Evolutionary conservation across 2,329 filamentous ascomycete genomes (phyloP).

Genomic region (Scolecobasidium constrictum): DNA sequence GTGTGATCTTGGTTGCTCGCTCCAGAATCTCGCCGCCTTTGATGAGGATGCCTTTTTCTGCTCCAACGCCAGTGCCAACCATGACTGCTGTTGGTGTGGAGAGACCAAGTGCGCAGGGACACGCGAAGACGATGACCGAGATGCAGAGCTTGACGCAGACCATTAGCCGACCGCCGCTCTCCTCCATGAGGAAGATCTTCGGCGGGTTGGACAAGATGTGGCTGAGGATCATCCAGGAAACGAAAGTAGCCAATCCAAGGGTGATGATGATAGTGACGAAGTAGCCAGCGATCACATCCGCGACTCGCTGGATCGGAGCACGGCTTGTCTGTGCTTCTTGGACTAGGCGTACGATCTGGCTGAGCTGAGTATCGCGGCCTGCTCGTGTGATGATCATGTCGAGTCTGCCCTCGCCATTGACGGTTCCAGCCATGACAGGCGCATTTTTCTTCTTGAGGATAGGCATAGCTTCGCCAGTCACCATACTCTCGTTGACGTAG

Average conservation of each 20-base stretch:
- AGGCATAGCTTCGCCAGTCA: constrained; percentile 93
- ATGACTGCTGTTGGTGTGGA: constrained; percentile 96
- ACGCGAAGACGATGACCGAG: constrained; percentile 96
- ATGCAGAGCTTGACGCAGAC: constrained; percentile 96
- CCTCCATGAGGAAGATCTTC: constrained; percentile 68
- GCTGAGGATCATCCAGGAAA: constrained; percentile 89
- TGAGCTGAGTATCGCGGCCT: constrained; percentile 90
- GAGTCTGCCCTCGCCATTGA: constrained; percentile 84
- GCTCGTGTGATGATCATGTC: constrained; percentile 90
- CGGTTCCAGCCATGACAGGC: constrained; percentile 79
- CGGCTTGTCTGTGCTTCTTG: constrained; percentile 92
- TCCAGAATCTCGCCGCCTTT: constrained; percentile 92
- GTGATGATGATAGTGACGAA: constrained; percentile 85
- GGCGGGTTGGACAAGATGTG: constrained; percentile 78
- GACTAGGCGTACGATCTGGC: constrained; percentile 96
- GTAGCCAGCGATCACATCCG: constrained; percentile 82
- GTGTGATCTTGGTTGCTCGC: constrained; percentile 77
- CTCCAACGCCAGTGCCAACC: constrained; percentile 96
- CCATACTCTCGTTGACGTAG: constrained; percentile 96
- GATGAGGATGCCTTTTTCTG: constrained; percentile 92
- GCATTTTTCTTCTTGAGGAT: constrained; percentile 79
- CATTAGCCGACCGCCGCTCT: constrained; percentile 86
- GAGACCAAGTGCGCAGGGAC: constrained; percentile 90
- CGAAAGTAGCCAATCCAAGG: constrained; percentile 75
- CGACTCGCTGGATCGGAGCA: constrained; percentile 87